A percentile compares a stretch with the other conserved stretches of the same genome.
These are phyloP conservation scores for Penicillium ucsense DNA, from an alignment of 495 filamentous ascomycete species.

Conservation along the genomic window DNA sequence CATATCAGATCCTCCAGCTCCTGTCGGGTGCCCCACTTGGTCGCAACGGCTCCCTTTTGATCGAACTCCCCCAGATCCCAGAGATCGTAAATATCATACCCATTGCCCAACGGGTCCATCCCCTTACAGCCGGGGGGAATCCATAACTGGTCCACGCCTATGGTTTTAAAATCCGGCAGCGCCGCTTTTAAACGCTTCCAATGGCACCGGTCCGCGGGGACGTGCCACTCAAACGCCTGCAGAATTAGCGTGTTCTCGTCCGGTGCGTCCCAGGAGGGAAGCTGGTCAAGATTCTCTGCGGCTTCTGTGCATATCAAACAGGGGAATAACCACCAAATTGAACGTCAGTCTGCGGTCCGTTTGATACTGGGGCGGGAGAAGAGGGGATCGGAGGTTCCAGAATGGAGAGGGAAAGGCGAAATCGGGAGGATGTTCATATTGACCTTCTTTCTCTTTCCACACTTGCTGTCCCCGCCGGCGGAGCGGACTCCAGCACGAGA, in stretches of 20 bases:
- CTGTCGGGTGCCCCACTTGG: slow-evolving; percentile 63
- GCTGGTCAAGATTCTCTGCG: slow-evolving; percentile 19
- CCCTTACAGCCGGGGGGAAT: slow-evolving; percentile 68
- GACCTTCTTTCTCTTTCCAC: slow-evolving; percentile 6
- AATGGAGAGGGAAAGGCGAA: too few relatives aligned
- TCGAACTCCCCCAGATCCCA: slow-evolving; percentile 73
- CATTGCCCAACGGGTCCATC: slow-evolving; percentile 50
- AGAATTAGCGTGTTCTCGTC: slow-evolving; percentile 52
- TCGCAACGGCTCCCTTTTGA: slow-evolving; percentile 54
- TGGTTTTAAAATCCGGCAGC: slow-evolving; percentile 44
- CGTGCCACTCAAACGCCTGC: slow-evolving; percentile 70
- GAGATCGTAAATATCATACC: slow-evolving; percentile 71
- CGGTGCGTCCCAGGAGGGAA: slow-evolving; percentile 24
- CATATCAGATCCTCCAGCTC: slow-evolving; percentile 47
- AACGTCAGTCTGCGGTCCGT: too few relatives aligned
- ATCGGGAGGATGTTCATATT: neutral
- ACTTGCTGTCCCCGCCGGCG: slow-evolving; percentile 1
- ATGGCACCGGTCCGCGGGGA: slow-evolving; percentile 53
- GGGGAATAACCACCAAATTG: too few relatives aligned
- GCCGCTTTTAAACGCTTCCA: slow-evolving; percentile 49
- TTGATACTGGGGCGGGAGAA: too few relatives aligned
- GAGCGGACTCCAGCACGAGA: slow-evolving; percentile 1
- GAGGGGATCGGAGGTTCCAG: too few relatives aligned
- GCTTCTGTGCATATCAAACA: slow-evolving; percentile 9
- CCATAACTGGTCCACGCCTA: slow-evolving; percentile 61